Evolutionary conservation across 495 filamentous ascomycete genomes (phyloP).

Genomic region (Podospora appendiculata): DNA sequence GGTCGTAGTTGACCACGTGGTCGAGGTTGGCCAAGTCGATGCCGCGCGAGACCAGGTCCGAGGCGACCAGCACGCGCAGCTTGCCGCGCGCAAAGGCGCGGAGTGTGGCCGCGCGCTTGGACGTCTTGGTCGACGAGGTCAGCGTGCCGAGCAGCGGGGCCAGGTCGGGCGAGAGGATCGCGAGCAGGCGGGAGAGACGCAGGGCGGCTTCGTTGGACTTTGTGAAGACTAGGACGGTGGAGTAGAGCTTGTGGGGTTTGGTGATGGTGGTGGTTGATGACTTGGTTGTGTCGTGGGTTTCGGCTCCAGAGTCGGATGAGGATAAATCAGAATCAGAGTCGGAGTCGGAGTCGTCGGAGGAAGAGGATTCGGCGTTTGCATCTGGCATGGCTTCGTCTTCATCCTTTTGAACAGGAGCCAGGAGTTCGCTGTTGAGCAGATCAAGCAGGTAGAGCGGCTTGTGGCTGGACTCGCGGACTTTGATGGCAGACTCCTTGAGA

Average conservation of each 20-base stretch:
- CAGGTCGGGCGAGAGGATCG: conserved; percentile 53
- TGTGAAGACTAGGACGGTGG: conserved; percentile 72
- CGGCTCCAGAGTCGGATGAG: conserved; percentile 4
- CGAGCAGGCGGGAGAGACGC: conserved; percentile 71
- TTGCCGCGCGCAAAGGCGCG: conserved; percentile 54
- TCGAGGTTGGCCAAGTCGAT: conserved; percentile 75
- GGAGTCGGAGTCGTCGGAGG: conserved; percentile 24
- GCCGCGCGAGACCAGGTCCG: conserved; percentile 86
- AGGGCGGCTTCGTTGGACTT: conserved; percentile 78
- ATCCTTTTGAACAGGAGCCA: conserved; percentile 10
- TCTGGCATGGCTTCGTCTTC: conserved; percentile 5
- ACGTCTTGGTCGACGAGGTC: conserved; percentile 62
- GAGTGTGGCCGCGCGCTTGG: conserved; percentile 52
- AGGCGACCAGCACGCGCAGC: conserved; percentile 71
- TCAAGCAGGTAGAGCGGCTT: conserved; percentile 79
- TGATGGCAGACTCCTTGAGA: conserved; percentile 64
- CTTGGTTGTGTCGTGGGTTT: neutral
- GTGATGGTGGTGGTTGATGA: conserved; percentile 1
- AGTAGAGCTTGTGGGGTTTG: conserved; percentile 4
- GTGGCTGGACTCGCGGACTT: conserved; percentile 63
- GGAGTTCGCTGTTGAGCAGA: conserved; percentile 42
- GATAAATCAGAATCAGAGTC: conserved; percentile 21
- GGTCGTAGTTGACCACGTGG: conserved; percentile 91
- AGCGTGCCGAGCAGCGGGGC: conserved; percentile 56
- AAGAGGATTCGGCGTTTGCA: conserved; percentile 15